Percentiles rank a stretch among this genome's conserved stretches.
phyloP scores from a whole-genome alignment of 1,139 yeast genomes.

The Magnusiomyces starmeri region DNA sequence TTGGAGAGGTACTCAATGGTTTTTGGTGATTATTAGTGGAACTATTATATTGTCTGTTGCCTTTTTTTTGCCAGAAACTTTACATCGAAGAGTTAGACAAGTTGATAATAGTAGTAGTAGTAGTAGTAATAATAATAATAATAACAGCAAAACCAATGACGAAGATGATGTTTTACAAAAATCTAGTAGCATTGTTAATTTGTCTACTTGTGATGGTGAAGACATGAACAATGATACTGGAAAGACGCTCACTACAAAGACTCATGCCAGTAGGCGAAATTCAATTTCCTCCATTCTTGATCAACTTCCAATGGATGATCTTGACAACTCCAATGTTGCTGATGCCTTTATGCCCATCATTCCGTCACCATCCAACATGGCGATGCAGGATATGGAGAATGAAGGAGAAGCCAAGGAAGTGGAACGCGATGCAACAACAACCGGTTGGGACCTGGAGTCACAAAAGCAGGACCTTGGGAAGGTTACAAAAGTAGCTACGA shows the following conservation, averaged over 20 bases:
- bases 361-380: not conserved
- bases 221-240: too few species aligned
- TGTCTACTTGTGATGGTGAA: too few species aligned
- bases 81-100: constrained; percentile 25
- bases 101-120: not conserved
- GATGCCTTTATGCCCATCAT: constrained; percentile 7
- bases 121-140: not conserved
- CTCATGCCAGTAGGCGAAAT: not conserved
- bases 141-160: constrained; percentile 3
- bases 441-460: not conserved
- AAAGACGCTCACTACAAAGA: not conserved
- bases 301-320: not conserved
- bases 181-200: not conserved
- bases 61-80: constrained; percentile 68
- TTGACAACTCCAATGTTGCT: constrained; percentile 4
- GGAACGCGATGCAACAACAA: not conserved
- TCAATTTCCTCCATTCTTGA: not conserved
- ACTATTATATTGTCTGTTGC: constrained; percentile 44
- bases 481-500: not conserved
- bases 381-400: not conserved
- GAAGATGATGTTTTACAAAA: not conserved
- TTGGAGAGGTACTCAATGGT: constrained; percentile 90
- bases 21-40: constrained; percentile 62
- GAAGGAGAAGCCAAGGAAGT: not conserved
- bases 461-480: not conserved